A percentile compares a stretch with the other conserved stretches of the same genome.
Evolutionary conservation across 1,284 basidiomycete species (phyloP).

Genomic region (Volvariella surrecta): DNA sequence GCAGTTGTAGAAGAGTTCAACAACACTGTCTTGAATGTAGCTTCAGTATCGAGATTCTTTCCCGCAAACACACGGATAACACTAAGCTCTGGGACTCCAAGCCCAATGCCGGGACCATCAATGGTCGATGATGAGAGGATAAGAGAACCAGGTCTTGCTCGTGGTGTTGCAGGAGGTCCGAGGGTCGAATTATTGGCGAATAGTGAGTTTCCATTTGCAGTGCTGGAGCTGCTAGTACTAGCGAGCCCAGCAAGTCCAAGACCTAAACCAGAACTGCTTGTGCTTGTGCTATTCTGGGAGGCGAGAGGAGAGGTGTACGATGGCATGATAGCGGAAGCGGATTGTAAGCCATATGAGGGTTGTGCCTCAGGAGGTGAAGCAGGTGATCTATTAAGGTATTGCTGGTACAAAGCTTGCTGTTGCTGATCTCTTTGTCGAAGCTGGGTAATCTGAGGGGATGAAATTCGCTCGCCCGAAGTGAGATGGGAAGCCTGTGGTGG

Average conservation of each 20-base stretch:
- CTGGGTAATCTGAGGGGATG: conserved; percentile 35
- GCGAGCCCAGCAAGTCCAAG: too few relatives aligned
- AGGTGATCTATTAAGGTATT: conserved; percentile 79
- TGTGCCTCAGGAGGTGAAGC: conserved; percentile 65
- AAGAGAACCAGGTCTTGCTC: conserved; percentile 64
- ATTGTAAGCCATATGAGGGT: conserved; percentile 61
- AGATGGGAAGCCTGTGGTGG: conserved; percentile 14
- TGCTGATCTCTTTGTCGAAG: conserved; percentile 84
- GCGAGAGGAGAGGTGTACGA: not conserved
- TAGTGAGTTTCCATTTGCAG: not conserved
- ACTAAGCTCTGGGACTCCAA: conserved; percentile 78
- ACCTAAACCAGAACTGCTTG: conserved; percentile 39
- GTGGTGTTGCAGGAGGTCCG: conserved; percentile 29
- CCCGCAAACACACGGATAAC: conserved; percentile 95
- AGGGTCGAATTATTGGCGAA: conserved; percentile 1
- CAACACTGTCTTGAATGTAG: conserved; percentile 96
- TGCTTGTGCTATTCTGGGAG: conserved; percentile 22
- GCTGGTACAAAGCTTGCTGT: conserved; percentile 82
- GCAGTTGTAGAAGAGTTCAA: conserved; percentile 83
- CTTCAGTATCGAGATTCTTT: conserved; percentile 79
- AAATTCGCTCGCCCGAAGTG: conserved; percentile 12
- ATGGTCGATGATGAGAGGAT: conserved; percentile 53
- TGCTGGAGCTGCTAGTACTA: too few relatives aligned
- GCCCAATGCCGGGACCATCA: conserved; percentile 40
- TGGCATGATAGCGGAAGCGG: conserved; percentile 49